These are phyloP conservation scores for Sequoia sempervirens DNA, from an alignment of 75 land plant species.

Conservation along the genomic window DNA sequence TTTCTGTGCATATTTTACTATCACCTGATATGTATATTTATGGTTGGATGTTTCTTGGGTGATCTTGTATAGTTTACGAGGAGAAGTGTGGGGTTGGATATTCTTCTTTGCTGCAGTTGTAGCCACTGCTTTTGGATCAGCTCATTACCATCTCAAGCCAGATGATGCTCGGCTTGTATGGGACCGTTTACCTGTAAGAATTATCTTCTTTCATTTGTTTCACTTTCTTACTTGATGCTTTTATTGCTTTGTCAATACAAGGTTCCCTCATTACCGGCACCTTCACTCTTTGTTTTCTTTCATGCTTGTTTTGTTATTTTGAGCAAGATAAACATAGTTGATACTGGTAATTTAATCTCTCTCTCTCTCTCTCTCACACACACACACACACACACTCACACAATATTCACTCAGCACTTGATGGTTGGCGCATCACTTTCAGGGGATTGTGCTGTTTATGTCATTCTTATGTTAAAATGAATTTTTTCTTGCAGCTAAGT, in stretches of 20 bases:
- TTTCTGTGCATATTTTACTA: background rate
- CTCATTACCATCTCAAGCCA: conserved; percentile 88
- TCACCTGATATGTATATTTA: conserved; percentile 8
- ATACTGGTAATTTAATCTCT: background rate
- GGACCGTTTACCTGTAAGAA: conserved; percentile 77
- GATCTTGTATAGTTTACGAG: conserved; percentile 42
- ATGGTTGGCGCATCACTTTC: background rate
- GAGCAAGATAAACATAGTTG: background rate
- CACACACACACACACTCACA: background rate
- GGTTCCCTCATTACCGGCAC: background rate
- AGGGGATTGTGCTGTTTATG: background rate
- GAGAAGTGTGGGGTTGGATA: conserved; percentile 75
- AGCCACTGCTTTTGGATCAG: conserved; percentile 76
- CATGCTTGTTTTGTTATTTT: background rate
- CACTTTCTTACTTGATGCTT: background rate
- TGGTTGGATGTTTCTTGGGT: background rate
- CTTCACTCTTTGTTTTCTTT: background rate
- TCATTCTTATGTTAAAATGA: background rate
- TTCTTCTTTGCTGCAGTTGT: conserved; percentile 58
- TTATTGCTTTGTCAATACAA: background rate
- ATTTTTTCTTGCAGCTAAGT: conserved; percentile 60
- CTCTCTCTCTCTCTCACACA: background rate
- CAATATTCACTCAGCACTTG: background rate
- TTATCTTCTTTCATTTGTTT: background rate
- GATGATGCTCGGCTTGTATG: conserved; percentile 67